Evolutionary conservation across 1,284 basidiomycete genomes (phyloP), one percentile per base, ranked within the genome.

Genomic region (Moniliophthora roreri): DNA sequence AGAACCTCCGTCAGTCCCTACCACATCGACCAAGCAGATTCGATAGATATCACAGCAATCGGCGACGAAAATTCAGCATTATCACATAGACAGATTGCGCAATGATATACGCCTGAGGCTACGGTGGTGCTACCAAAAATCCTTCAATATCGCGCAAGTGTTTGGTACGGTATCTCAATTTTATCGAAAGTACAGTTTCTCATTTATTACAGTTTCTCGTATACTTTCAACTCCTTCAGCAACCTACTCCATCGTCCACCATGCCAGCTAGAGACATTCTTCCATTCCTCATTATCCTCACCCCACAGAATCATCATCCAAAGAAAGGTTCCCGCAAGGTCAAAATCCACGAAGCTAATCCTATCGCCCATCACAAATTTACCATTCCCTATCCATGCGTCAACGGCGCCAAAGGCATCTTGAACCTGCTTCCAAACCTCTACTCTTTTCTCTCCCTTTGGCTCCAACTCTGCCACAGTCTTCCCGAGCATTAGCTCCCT

Each of bases 311-410:
- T 20, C 47, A 66, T 66, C 36, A 69, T 57, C 66, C 64, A 66
- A 8, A 42, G 50, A 32, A 75, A 37, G 60, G 60, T 67, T 1
- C 53, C 62, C 2, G 56, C 68, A 9, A 71, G 56, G 13, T 63
- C 28, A 35, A 64, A 56, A 49, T 75, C 74, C 2, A 64, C 72
- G 51, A 66, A 74, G 6, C 66, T 64, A 35, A 63, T n/a, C 5
- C 50, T 60, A 35, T 68, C 42, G 6, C 71, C 72, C 46, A 71
- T 57, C 34, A 72, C 61, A 44, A 64, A 73, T 45, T 37, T 20
- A 13, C 44, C 48, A 5, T 4, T 37, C 10, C 40, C 38, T 20
- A 70, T 59, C 59, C 62, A 63, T n/a, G 48, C 26, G 7, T 65
- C 60, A 1, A 75, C 51, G 3, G 58, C 55, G 0, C 42, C 48